Percentiles rank a stretch among this genome's conserved stretches.
phyloP scores from a whole-genome alignment of 2,329 filamentous ascomycete genomes.

The Clonostachys solani region DNA sequence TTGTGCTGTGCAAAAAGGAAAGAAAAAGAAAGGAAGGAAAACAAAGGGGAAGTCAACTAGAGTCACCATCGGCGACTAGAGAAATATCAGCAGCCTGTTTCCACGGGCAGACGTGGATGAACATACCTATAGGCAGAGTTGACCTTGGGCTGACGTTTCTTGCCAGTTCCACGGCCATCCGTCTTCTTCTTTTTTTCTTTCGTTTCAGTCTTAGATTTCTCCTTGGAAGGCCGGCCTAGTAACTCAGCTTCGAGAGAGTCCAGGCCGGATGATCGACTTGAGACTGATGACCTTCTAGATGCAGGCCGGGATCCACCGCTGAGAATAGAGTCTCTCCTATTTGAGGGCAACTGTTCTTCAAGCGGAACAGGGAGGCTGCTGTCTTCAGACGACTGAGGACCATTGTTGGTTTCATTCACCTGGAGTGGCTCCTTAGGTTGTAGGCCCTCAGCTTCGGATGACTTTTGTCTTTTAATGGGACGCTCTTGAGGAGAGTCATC shows the following conservation, averaged over 20 bases:
- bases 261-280: slow-evolving; percentile 1
- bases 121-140: slow-evolving; percentile 7
- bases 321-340: no score
- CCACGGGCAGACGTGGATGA: no score
- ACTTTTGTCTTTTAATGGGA: no score
- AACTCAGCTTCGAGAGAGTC: slow-evolving; percentile 4
- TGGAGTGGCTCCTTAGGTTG: no score
- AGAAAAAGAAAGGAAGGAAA: no score
- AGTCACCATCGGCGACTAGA: slow-evolving; percentile 4
- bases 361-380: no score
- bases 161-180: background rate
- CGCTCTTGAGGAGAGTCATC: no score
- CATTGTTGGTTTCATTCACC: no score
- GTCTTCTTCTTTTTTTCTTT: background rate
- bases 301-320: slow-evolving; percentile 4
- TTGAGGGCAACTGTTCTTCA: no score
- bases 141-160: slow-evolving; percentile 1
- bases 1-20: no score
- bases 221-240: background rate
- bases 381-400: no score
- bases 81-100: background rate
- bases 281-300: background rate
- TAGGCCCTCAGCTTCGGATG: no score
- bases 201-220: background rate
- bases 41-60: background rate